A percentile compares a stretch with the other conserved stretches of the same genome.
phyloP scores from a whole-genome alignment of 768 basidiomycete species.

The Mycena metata region DNA sequence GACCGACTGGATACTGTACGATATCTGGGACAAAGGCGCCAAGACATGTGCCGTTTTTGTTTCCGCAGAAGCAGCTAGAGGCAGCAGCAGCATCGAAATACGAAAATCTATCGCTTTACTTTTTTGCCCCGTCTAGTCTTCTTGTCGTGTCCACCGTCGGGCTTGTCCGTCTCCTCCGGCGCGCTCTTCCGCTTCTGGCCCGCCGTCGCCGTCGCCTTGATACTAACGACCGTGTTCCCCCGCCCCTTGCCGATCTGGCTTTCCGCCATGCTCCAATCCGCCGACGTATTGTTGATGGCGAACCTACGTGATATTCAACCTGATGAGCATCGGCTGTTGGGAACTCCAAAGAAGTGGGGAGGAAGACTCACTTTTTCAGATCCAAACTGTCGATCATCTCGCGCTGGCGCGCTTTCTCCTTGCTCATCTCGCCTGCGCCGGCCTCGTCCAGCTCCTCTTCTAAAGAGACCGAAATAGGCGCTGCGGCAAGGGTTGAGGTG shows the following conservation, averaged over 20 bases:
- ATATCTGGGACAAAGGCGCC: slow-evolving; percentile 2
- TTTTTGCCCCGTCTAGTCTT: slow-evolving; percentile 64
- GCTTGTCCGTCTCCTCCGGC: slow-evolving; percentile 52
- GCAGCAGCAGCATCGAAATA: not conserved
- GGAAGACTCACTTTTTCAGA: slow-evolving; percentile 79
- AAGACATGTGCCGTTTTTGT: slow-evolving; percentile 9
- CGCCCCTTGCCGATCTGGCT: slow-evolving; percentile 68
- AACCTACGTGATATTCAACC: slow-evolving; percentile 60
- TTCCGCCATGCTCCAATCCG: slow-evolving; percentile 85
- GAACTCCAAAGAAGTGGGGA: slow-evolving; percentile 26
- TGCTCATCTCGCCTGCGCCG: slow-evolving; percentile 78
- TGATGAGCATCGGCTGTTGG: slow-evolving; percentile 34
- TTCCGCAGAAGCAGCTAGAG: not conserved
- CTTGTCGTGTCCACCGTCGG: slow-evolving; percentile 53
- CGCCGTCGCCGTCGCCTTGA: slow-evolving; percentile 63
- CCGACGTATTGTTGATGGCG: slow-evolving; percentile 76
- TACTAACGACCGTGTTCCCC: slow-evolving; percentile 80
- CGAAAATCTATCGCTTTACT: slow-evolving; percentile 51
- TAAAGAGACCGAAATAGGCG: slow-evolving; percentile 61
- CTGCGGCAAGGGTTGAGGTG: slow-evolving; percentile 35
- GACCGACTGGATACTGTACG: not conserved
- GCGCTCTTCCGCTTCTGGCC: slow-evolving; percentile 73
- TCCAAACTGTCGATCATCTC: slow-evolving; percentile 92
- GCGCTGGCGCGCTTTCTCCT: slow-evolving; percentile 81
- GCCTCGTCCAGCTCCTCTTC: slow-evolving; percentile 84